These are phyloP conservation scores for Ananas comosus DNA, from an alignment of 176 grass and related monocot species.

Conservation along the genomic window DNA sequence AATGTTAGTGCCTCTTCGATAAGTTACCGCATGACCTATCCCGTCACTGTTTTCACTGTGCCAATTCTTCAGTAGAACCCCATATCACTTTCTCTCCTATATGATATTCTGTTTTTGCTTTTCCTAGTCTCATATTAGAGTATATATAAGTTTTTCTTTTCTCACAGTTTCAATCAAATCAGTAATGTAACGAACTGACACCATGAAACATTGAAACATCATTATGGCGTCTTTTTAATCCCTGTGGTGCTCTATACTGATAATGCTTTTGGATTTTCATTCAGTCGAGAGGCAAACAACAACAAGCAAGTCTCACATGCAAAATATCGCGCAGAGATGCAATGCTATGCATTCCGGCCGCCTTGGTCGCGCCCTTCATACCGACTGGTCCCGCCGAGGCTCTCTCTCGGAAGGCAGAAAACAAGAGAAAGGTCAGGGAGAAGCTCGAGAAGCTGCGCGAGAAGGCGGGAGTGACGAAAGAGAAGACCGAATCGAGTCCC, in stretches of 20 bases:
- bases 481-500: neutral
- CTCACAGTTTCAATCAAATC: too few relatives aligned
- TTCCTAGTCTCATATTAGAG: too few relatives aligned
- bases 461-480: constrained; percentile 27
- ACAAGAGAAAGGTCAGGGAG: constrained; percentile 54
- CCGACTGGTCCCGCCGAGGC: constrained; percentile 25
- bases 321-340: constrained; percentile 41
- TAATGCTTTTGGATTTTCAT: neutral
- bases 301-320: constrained; percentile 5
- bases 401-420: constrained; percentile 41
- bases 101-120: too few relatives aligned
- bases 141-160: too few relatives aligned
- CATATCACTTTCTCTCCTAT: too few relatives aligned
- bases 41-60: too few relatives aligned
- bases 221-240: neutral
- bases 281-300: constrained; percentile 17
- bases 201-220: too few relatives aligned
- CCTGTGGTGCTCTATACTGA: neutral
- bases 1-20: too few relatives aligned
- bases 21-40: too few relatives aligned
- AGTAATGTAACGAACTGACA: too few relatives aligned
- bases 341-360: constrained; percentile 38
- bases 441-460: constrained; percentile 61
- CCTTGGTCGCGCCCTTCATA: constrained; percentile 26
- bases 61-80: too few relatives aligned